These are phyloP conservation scores for Ophiostoma novo-ulmi DNA, from an alignment of 2,329 filamentous ascomycete species.

Conservation along the genomic window DNA sequence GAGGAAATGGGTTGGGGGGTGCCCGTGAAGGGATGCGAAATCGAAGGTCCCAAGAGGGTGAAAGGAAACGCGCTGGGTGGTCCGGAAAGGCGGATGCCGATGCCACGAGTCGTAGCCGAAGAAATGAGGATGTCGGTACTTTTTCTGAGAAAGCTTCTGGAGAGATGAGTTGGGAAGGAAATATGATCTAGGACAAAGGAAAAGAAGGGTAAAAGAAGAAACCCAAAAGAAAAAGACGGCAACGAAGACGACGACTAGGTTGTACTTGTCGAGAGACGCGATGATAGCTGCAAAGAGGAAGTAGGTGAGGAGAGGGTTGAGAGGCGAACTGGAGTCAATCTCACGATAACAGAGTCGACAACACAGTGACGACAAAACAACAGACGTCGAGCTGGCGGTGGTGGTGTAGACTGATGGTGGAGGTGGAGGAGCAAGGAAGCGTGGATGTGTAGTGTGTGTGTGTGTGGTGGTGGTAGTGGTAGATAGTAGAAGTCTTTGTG, in stretches of 20 bases:
- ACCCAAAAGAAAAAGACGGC: background rate
- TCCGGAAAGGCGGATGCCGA: background rate
- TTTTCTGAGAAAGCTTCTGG: background rate
- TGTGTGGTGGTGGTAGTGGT: background rate
- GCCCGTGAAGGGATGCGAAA: background rate
- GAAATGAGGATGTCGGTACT: background rate
- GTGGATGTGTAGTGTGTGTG: background rate
- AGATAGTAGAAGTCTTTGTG: slow-evolving; percentile 1
- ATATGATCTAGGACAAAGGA: slow-evolving; percentile 3
- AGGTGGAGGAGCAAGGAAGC: slow-evolving; percentile 12
- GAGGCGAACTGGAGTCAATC: background rate
- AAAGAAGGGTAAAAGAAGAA: background rate
- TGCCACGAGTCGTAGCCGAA: background rate
- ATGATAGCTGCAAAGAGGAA: background rate
- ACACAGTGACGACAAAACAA: background rate
- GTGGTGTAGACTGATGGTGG: background rate
- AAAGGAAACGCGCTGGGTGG: background rate
- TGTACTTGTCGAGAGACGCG: background rate
- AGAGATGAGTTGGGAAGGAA: background rate
- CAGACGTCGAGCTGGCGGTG: slow-evolving; percentile 9
- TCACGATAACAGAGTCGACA: background rate
- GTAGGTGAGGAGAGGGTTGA: background rate
- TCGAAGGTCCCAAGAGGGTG: background rate
- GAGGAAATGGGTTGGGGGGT: background rate
- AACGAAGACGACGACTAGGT: background rate